Evolutionary conservation across 768 basidiomycete genomes (phyloP).

Genomic region (Rhodotorula kratochvilovae): DNA sequence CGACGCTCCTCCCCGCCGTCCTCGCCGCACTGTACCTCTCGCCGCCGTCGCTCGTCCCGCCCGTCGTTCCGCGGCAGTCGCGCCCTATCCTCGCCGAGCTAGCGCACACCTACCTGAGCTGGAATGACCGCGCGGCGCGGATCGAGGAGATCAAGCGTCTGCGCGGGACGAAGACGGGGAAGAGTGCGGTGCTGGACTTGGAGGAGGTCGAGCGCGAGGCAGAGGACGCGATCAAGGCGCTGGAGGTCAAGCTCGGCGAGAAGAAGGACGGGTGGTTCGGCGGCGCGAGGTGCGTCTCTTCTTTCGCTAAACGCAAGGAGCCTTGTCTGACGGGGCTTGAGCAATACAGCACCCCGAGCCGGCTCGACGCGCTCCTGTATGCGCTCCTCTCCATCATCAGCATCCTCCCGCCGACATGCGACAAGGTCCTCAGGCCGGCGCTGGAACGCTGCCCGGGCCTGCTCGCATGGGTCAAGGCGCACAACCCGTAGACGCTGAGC

Average conservation of each 20-base stretch:
- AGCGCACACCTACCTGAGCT: background rate
- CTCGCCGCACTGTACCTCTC: constrained; percentile 29
- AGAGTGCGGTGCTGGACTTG: constrained; percentile 16
- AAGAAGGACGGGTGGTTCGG: constrained; percentile 10
- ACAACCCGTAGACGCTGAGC: constrained; percentile 11
- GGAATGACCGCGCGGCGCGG: constrained; percentile 2
- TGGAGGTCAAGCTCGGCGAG: constrained; percentile 20
- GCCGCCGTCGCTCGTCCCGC: background rate
- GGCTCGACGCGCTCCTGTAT: constrained; percentile 24
- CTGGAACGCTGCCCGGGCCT: constrained; percentile 28
- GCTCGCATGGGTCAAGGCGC: constrained; percentile 12
- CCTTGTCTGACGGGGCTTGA: too few relatives aligned
- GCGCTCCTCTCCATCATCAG: constrained; percentile 24
- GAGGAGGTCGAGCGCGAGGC: constrained; percentile 37
- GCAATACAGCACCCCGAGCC: constrained; percentile 4
- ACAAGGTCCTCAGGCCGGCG: constrained; percentile 12
- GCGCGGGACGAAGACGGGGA: constrained; percentile 16
- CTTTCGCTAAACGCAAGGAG: too few relatives aligned
- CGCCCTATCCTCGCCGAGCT: background rate
- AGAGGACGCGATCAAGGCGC: constrained; percentile 18
- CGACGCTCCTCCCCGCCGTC: constrained; percentile 31
- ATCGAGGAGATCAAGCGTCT: constrained; percentile 28
- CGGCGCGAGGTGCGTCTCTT: constrained; percentile 11
- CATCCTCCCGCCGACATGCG: constrained; percentile 17
- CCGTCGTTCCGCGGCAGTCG: background rate